Evolutionary conservation across 2,329 filamentous ascomycete species (phyloP), one percentile per base, ranked within the genome.

Genomic region (Madurella mycetomatis): DNA sequence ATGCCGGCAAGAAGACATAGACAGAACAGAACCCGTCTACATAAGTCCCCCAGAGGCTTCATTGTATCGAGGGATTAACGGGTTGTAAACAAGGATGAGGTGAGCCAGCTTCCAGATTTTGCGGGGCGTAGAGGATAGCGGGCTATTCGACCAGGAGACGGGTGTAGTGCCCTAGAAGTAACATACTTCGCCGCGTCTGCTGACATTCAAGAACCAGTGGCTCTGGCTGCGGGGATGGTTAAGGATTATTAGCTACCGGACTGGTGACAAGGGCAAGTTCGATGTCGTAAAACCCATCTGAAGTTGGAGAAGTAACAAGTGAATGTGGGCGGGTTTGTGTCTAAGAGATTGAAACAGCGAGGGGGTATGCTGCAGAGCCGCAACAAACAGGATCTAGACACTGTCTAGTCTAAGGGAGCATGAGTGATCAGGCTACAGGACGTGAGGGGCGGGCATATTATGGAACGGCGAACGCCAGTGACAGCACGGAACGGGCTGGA

Each of bases 11-110:
- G 34, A 9, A 63, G 13, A 39, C 41, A 58, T n/a, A 63, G 47
- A 48, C 57, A 63, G 19, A 64, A 45, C 49, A 61, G 41, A 49
- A 54, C 50, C 47, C 54, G 25, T 32, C 46, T 25, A 9, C n/a
- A 19, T 15, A 31, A 46, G 31, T 12, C 11, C 8, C n/a, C 34
- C 15, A 34, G n/a, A 18, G 51, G 18, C 34, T 47, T 43, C 53
- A 60, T 59, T 2, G n/a, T 31, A 8, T 19, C 13, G 17, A 48
- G 18, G 47, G 18, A 39, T 11, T 37, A 17, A 30, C 31, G 15
- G 31, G n/a, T 12, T 16, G 18, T 15, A n/a, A 49, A 30, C 34
- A 17, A 19, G 49, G 30, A 31, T 13, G 31, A 43, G n/a, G 16
- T 3, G 7, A 31, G 34, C 30, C 12, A 15, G 11, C 39, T 44